phyloP scores from a whole-genome alignment of 2,329 filamentous ascomycete genomes.

The Teratosphaeria pseudoeucalypti region DNA sequence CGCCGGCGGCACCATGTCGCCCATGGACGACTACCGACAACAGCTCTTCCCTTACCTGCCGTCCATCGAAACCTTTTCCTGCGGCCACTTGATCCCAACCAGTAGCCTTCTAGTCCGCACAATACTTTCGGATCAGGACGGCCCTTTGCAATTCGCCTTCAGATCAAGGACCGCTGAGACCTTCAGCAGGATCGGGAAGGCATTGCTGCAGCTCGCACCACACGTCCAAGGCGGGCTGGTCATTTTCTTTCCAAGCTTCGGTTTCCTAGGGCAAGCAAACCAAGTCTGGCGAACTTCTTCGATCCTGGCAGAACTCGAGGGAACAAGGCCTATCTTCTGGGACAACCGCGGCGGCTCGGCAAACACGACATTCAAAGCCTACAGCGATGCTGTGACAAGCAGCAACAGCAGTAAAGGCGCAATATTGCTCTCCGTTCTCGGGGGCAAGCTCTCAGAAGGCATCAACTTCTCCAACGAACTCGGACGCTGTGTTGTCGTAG shows the following conservation, averaged over 20 bases:
- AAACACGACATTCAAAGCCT: conserved; percentile 64
- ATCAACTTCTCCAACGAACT: conserved; percentile 95
- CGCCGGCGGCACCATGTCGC: conserved; percentile 95
- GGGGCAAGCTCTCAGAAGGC: conserved; percentile 89
- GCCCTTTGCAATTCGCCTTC: conserved; percentile 76
- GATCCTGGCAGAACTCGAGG: conserved; percentile 18
- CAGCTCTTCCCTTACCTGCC: conserved; percentile 74
- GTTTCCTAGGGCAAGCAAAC: conserved; percentile 67
- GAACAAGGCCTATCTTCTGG: conserved; percentile 40
- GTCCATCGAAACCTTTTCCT: conserved; percentile 69
- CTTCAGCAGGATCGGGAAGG: conserved; percentile 59
- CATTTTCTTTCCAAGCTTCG: conserved; percentile 91
- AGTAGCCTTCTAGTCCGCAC: conserved; percentile 73
- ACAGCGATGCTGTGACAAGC: conserved; percentile 52
- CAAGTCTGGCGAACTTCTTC: conserved; percentile 29
- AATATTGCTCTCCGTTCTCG: conserved; percentile 79
- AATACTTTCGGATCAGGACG: conserved; percentile 42
- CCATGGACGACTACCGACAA: conserved; percentile 79
- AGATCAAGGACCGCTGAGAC: conserved; percentile 60
- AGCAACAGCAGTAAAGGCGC: conserved; percentile 46
- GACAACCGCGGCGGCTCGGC: conserved; percentile 44
- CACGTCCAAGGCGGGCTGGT: conserved; percentile 81
- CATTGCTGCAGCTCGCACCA: conserved; percentile 60
- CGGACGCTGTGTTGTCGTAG: conserved; percentile 80
- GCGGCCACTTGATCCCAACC: conserved; percentile 82